These are phyloP conservation scores for Agarophyton chilense DNA, from an alignment of 23 red algal genomes.

Conservation along the genomic window DNA sequence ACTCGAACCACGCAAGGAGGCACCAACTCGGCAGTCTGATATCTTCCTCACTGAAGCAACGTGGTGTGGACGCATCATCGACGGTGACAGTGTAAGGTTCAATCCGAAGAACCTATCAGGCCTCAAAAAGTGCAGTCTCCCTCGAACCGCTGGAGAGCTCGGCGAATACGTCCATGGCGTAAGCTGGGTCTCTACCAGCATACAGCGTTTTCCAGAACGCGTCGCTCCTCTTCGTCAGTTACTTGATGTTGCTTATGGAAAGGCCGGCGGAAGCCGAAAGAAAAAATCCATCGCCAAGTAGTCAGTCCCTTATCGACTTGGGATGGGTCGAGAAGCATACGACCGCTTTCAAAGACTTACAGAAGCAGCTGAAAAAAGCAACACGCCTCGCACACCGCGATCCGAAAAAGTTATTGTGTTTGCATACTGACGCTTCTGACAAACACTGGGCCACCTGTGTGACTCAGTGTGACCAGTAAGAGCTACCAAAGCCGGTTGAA, in stretches of 20 bases:
- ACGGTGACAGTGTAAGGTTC: constrained; percentile 10
- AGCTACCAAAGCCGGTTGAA: not conserved
- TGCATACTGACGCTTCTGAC: constrained; percentile 51
- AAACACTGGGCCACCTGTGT: constrained; percentile 9
- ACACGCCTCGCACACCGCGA: constrained; percentile 25
- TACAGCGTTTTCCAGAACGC: constrained; percentile 1
- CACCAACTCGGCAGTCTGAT: not conserved
- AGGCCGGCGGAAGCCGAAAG: constrained; percentile 23
- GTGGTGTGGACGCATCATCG: constrained; percentile 51
- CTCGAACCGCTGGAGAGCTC: not conserved
- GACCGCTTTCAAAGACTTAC: constrained; percentile 25
- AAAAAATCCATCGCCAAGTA: constrained; percentile 32
- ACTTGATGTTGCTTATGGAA: constrained; percentile 9
- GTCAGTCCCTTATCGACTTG: not conserved
- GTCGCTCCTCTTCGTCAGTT: constrained; percentile 5
- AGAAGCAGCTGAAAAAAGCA: constrained; percentile 23
- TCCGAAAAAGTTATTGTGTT: not conserved
- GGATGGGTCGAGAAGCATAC: constrained; percentile 19
- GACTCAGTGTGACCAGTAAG: not conserved
- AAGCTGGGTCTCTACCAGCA: constrained; percentile 10
- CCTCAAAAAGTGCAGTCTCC: not conserved
- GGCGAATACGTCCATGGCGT: constrained; percentile 15
- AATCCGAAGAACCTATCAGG: not conserved
- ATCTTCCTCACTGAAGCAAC: constrained; percentile 27
- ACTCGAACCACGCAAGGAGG: not conserved